Evolutionary conservation across 179 eudicot genomes (phyloP).

Genomic region (Vitellaria paradoxa): DNA sequence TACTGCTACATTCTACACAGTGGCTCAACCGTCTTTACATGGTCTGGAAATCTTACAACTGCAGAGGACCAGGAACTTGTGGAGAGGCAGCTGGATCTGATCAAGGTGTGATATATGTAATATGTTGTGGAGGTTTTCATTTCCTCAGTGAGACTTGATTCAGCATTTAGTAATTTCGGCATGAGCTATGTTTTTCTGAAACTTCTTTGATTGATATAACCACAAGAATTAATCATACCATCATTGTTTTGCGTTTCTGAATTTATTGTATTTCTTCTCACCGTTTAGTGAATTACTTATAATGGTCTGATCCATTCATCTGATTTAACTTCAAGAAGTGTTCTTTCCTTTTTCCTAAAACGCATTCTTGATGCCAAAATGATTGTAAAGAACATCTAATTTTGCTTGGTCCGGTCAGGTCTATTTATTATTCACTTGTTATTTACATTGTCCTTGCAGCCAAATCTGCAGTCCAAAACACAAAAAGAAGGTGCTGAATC

Average conservation of each 20-base stretch:
- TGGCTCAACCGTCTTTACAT: conserved; percentile 70
- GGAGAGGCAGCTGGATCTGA: conserved; percentile 86
- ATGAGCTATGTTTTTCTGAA: background rate
- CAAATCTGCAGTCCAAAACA: conserved; percentile 67
- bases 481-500: conserved; percentile 90
- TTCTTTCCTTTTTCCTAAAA: background rate
- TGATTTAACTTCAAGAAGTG: background rate
- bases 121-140: conserved; percentile 3
- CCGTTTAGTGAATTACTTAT: conserved; percentile 2
- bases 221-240: background rate
- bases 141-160: conserved; percentile 1
- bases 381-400: background rate
- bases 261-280: background rate
- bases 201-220: background rate
- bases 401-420: background rate
- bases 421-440: conserved; percentile 16
- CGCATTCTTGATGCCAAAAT: background rate
- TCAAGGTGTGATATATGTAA: conserved; percentile 51
- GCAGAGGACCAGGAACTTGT: conserved; percentile 81
- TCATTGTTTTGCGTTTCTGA: background rate
- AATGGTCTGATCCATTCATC: conserved; percentile 2
- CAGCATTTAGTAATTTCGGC: background rate
- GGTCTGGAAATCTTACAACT: conserved; percentile 75
- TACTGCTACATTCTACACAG: conserved; percentile 91
- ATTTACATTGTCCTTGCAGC: conserved; percentile 48